Base-by-base conservation (phyloP, 345 rosid genomes). In the Trapa bicornis region DNA sequence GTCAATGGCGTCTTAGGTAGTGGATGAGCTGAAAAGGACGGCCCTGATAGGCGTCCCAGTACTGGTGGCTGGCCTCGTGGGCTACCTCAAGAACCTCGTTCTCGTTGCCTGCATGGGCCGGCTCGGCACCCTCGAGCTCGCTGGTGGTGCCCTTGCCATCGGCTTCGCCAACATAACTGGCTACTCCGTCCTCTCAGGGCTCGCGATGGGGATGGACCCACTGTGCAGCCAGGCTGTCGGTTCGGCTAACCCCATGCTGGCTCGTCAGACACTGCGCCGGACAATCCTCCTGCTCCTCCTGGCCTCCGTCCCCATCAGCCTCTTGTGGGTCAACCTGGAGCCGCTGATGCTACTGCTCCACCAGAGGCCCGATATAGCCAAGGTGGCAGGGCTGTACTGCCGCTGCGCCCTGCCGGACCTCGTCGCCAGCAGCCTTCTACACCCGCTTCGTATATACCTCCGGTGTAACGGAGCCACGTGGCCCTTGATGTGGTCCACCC, bases 91-190 rank as follows among this genome's bases (percentile, higher is more conserved):
- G 68, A 88, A 81, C 86, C 86, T 88, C 92, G 60, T 85, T n/a
- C 72, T 84, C 32, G 94, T 93, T 16, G 82, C 82, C 37, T 90
- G 85, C 84, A 83, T 93, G 92, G 97, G 98, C 32, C 83, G 87
- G 10, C 80, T 93, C 1, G 98, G 98, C 47, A 86, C 89, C 63
- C 85, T 90, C 0, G 98, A 93, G 79, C 90, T 93, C 0, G 98
- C 98, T 0, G 96, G 94, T 1, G 98, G 98, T 14, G 89, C 97
- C 3, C 76, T 93, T 52, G 96, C 98, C 42, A 78, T 90, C 15
- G 97, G 98, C 33, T 88, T 93, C 85, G 85, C 96, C 64, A 93
- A 93, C 81, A 86, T 93, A 70, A 90, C 92, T 6, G 98, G 98
- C 63, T 90, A 93, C 72, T 90, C 98, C 0, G 89, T 93, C 64